Evolutionary conservation across 331 rosid genomes (phyloP), one percentile per base, ranked within the genome.

Genomic region (Telfairia occidentalis): DNA sequence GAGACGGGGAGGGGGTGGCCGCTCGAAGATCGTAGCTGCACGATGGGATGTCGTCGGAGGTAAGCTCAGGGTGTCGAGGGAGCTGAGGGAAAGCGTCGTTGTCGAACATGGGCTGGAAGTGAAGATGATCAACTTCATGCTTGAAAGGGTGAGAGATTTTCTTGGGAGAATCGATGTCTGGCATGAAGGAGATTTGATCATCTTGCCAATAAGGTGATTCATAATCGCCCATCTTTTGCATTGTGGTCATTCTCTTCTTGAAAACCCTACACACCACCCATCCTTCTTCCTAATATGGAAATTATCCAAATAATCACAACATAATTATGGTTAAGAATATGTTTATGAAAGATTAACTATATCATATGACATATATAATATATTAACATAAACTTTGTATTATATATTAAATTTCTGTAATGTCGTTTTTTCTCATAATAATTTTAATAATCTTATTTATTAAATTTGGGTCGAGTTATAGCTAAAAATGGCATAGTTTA

Each of bases 251-350:
- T 43, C 53, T 24, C 71, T 75, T 75, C 57, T 38, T 75, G 57
- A 75, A 75, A 26, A 75, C 78, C 78, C 52, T 75, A 45, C 78
- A 75, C 32, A 75, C 78, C 19, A 75, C 78, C 78, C 78, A 75
- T 28, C 78, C 78, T 75, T 75, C 78, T 60, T 75, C 78, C 78
- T 75, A 8, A 26, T 67, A 37, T 5, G 18, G 18, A 35, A 19
- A 15, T 16, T 2, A 64, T 18, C 5, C 2, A 45, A 10, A 45
- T 13, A 45, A 45, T 45, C 16, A 46, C n/a, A n/a, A 46, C n/a
- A 46, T 9, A 40, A 8, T 1, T 6, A 40, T 9, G 45, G 9
- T 40, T 40, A 40, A 5, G 8, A 5, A 40, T 8, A 40, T 40
- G 37, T 32, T 2, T 32, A 32, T 32, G 5, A 32, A 32, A 32